Base-by-base conservation (phyloP, 306 rosid genomes). In the Casuarina glauca region DNA sequence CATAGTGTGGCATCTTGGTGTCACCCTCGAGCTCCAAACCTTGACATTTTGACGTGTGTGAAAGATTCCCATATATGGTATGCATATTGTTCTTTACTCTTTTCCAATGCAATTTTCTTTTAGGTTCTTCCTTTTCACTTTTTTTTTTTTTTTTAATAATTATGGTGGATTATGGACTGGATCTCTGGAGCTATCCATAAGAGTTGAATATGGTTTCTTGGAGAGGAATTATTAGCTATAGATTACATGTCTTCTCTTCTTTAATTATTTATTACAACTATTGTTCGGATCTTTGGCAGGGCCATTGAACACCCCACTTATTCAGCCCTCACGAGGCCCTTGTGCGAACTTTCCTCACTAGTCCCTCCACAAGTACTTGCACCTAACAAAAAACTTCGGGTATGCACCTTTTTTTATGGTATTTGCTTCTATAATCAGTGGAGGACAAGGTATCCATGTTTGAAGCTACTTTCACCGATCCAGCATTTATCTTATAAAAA, bases 1-100 rank as follows among this genome's bases (percentile, higher is more conserved):
- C 99, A 96, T 74, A 96, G 99, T 79, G 96, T 96, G 77, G 98
- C 97, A 72, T 93, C 99, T 74, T 96, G 99, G 99, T 88, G 98
- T 77, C 99, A 96, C 73, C 99, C 99, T 75, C 93, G 99, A 82
- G 98, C 97, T 58, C 99, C 99, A 76, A 96, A 91, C 87, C 99
- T 96, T 76, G 98, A 96, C 87, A 96, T 96, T 79, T 79, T 96
- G 80, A 96, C 99, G 50, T 96, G 99, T 50, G 98, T 93, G 75
- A 96, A 96, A 84, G 99, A 96, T 88, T 96, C 99, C 76, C 97
- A 93, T 86, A 88, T 93, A 83, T 93, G 97, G 97, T 93, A 85
- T 78, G 82, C 6, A 35, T 20, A 53, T 52, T 20, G 70, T 55
- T 80, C 67, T 48, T 54, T 78, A 43, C 70, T 44, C 54, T 78